Percentiles rank a stretch among this genome's conserved stretches.
phyloP scores from a whole-genome alignment of 139 green algal genomes.

The Parachlorella kessleri region DNA sequence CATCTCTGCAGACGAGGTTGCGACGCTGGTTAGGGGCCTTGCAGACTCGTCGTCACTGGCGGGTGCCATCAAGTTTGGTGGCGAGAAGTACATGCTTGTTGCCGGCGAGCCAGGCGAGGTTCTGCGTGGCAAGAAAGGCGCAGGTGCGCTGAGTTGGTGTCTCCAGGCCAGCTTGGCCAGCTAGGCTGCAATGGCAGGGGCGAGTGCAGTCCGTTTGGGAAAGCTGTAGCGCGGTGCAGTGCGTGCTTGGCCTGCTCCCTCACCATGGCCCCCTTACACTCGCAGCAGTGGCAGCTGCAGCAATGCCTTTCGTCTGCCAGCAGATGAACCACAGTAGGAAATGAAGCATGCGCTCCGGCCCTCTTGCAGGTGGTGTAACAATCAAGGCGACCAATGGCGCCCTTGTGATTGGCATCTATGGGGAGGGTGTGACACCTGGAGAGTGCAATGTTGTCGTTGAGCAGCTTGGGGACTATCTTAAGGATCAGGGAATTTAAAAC shows the following conservation, averaged over 20 bases:
- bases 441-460: constrained; percentile 72
- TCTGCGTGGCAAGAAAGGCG: constrained; percentile 70
- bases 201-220: no score
- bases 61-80: constrained; percentile 36
- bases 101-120: constrained; percentile 61
- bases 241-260: no score
- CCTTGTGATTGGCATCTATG: constrained; percentile 77
- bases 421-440: constrained; percentile 58
- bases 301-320: no score
- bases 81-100: constrained; percentile 69
- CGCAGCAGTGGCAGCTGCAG: no score
- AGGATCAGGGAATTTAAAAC: constrained; percentile 58
- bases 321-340: no score
- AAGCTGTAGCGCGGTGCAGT: no score
- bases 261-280: no score
- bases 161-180: neutral
- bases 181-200: no score
- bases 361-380: constrained; percentile 51
- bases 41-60: constrained; percentile 30
- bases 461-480: constrained; percentile 75
- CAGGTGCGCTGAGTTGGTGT: constrained; percentile 9
- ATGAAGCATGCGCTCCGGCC: no score
- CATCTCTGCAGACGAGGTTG: constrained; percentile 51
- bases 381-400: constrained; percentile 78
- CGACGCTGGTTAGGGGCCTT: constrained; percentile 56